Evolutionary conservation across 768 basidiomycete species (phyloP).

Genomic region (Auricularia auricula-judae): DNA sequence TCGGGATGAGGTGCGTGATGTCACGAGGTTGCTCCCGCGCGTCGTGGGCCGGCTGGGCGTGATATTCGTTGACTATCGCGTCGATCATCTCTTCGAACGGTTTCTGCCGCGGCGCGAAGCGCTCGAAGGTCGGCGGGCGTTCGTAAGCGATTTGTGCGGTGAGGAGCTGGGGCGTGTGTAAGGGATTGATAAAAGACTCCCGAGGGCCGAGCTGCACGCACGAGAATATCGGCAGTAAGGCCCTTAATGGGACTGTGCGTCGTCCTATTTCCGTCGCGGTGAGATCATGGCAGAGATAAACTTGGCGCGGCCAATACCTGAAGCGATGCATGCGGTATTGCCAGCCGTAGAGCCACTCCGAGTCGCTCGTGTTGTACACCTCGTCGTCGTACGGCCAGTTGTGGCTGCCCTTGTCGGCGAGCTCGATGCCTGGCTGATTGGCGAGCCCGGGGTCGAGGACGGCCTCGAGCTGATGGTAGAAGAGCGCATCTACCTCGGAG

Average conservation of each 20-base stretch:
- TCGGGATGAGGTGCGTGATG: no score
- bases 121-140: conserved; percentile 36
- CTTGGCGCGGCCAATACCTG: conserved; percentile 10
- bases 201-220: conserved; percentile 21
- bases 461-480: conserved; percentile 67
- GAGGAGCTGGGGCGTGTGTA: conserved; percentile 37
- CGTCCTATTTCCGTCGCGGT: conserved; percentile 25
- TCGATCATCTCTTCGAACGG: conserved; percentile 13
- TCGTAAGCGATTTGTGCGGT: conserved; percentile 59
- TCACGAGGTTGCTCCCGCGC: no score
- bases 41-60: neutral
- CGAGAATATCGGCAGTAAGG: conserved; percentile 72
- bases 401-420: conserved; percentile 50
- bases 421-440: conserved; percentile 22
- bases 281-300: neutral
- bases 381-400: conserved; percentile 76
- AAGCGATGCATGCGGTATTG: conserved; percentile 79
- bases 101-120: conserved; percentile 45
- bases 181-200: neutral
- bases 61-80: neutral
- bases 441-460: conserved; percentile 50
- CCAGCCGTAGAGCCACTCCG: conserved; percentile 37
- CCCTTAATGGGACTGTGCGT: conserved; percentile 75
- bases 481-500: conserved; percentile 69
- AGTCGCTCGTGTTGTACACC: conserved; percentile 52